Evolutionary conservation across 2,329 filamentous ascomycete species (phyloP).

Genomic region (Stemphylium lycopersici): DNA sequence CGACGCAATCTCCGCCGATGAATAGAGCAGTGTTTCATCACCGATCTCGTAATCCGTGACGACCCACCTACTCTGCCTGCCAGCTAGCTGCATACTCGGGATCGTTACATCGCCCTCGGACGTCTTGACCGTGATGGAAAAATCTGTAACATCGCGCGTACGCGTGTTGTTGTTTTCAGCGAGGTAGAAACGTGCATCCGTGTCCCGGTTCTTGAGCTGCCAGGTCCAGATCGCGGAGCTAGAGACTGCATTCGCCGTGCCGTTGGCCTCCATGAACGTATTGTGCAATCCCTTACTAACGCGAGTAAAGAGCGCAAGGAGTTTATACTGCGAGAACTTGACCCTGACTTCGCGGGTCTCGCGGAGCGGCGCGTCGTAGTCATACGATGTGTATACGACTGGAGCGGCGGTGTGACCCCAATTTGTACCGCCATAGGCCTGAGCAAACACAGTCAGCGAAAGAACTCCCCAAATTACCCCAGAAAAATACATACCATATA

Average conservation of each 20-base stretch:
- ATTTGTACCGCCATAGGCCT: constrained; percentile 57
- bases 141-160: constrained; percentile 54
- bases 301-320: constrained; percentile 61
- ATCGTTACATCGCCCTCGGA: constrained; percentile 53
- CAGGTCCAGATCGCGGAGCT: constrained; percentile 56
- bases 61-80: constrained; percentile 61
- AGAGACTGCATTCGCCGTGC: constrained; percentile 55
- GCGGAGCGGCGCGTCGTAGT: constrained; percentile 58
- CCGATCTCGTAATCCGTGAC: constrained; percentile 61
- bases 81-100: constrained; percentile 57
- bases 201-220: constrained; percentile 60
- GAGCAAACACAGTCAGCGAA: not conserved
- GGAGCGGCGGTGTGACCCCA: constrained; percentile 58
- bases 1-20: constrained; percentile 58
- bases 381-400: constrained; percentile 56
- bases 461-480: too few relatives aligned
- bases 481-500: constrained; percentile 55
- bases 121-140: constrained; percentile 57
- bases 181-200: constrained; percentile 58
- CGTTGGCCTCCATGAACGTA: constrained; percentile 62
- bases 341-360: constrained; percentile 61
- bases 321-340: constrained; percentile 62
- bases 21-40: constrained; percentile 56
- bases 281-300: constrained; percentile 59
- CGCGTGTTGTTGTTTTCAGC: constrained; percentile 55